Conservation (phyloP, 2,329 filamentous ascomycete species). For the Alternaria burnsii region DNA sequence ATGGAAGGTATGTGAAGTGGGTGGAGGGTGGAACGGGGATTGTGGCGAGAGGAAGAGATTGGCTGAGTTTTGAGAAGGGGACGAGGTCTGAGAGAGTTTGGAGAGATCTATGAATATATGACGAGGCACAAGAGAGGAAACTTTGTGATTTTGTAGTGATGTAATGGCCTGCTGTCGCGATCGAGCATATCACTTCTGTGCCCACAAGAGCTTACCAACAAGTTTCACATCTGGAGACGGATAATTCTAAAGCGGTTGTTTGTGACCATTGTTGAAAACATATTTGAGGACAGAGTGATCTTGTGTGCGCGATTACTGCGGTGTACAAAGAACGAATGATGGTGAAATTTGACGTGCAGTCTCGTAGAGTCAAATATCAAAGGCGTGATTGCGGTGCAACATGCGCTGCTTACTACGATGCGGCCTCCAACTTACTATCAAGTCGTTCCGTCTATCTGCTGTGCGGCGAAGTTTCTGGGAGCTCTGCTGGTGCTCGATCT, state of each 20-base stretch:
- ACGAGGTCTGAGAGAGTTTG: neutral
- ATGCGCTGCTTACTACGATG: neutral
- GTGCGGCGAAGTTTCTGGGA: neutral
- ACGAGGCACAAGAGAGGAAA: neutral
- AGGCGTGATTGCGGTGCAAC: neutral
- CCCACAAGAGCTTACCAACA: neutral
- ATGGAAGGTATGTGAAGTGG: conserved; percentile 42
- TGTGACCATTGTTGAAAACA: neutral
- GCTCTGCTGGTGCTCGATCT: neutral
- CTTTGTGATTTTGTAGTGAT: neutral
- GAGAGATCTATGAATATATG: neutral
- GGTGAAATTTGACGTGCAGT: neutral
- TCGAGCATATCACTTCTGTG: too few species aligned
- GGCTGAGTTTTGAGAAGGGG: neutral
- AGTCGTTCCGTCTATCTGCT: neutral
- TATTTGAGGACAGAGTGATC: neutral
- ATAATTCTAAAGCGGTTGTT: neutral
- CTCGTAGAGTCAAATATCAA: neutral
- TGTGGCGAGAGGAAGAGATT: neutral
- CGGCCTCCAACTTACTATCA: neutral
- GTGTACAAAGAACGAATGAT: neutral
- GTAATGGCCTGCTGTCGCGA: neutral
- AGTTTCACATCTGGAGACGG: neutral
- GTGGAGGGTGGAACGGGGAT: conserved; percentile 1
- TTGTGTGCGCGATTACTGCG: neutral